Evolutionary conservation across 2,329 filamentous ascomycete species (phyloP).

Genomic region (Pseudocercospora macadamiae): DNA sequence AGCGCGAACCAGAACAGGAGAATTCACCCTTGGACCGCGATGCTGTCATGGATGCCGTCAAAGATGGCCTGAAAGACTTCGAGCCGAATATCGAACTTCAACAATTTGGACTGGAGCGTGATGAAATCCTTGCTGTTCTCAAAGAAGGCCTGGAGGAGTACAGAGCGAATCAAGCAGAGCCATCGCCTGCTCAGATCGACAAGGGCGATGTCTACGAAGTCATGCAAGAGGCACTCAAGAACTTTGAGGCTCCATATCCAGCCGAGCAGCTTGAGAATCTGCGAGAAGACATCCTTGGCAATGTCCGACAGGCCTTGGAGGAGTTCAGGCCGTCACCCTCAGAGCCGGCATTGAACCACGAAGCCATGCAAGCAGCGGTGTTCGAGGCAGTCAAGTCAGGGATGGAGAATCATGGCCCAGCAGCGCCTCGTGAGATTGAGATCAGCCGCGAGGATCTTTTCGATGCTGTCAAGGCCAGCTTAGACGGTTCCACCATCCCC

Average conservation of each 20-base stretch:
- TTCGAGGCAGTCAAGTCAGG: slow-evolving; percentile 63
- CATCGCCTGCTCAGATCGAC: slow-evolving; percentile 61
- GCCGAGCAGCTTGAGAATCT: slow-evolving; percentile 67
- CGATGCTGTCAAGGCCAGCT: slow-evolving; percentile 60
- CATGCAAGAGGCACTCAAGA: slow-evolving; percentile 81
- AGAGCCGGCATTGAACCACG: slow-evolving; percentile 45
- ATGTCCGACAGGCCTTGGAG: slow-evolving; percentile 83
- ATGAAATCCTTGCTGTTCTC: slow-evolving; percentile 85
- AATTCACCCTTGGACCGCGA: slow-evolving; percentile 56
- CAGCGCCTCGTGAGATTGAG: slow-evolving; percentile 48
- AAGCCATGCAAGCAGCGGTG: slow-evolving; percentile 58
- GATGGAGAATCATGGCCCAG: slow-evolving; percentile 51
- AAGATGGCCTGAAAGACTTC: slow-evolving; percentile 90
- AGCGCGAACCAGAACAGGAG: slow-evolving; percentile 27
- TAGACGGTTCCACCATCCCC: slow-evolving; percentile 57
- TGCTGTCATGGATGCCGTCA: slow-evolving; percentile 82
- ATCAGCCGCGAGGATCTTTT: slow-evolving; percentile 57
- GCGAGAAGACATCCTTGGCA: slow-evolving; percentile 79
- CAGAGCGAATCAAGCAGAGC: slow-evolving; percentile 54
- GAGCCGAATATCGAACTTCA: slow-evolving; percentile 91
- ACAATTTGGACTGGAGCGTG: slow-evolving; percentile 84
- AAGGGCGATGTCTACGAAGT: slow-evolving; percentile 84
- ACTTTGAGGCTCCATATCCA: slow-evolving; percentile 72
- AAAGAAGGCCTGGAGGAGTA: slow-evolving; percentile 84
- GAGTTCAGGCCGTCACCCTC: slow-evolving; percentile 65